Evolutionary conservation across 306 rosid species (phyloP), one percentile per base, ranked within the genome.

Genomic region (Cajanus cajan): DNA sequence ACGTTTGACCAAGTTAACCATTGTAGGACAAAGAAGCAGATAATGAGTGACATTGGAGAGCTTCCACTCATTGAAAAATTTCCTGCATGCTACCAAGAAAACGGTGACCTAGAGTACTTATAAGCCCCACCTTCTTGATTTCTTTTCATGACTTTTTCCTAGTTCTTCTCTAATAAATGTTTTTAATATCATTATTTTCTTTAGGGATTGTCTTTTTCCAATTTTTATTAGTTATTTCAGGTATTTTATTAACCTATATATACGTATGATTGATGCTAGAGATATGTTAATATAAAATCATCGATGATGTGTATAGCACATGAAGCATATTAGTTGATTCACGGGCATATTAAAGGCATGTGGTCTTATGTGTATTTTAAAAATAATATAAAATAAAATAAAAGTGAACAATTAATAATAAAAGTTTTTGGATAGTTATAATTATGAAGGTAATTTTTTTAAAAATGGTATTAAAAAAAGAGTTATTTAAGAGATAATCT

Each of bases 1-100:
- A 66, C 54, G 19, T 6, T 33, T 44, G 76, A 44, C 31, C 77
- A 59, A 57, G 82, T 65, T 76, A 76, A 45, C 43, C 47, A 10
- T 18, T 76, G 66, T 33, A 61, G 14, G 11, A 61, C 73, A 13
- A 59, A 50, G 61, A 76, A 37, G 50, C 47, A 57, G 4, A n/a
- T 22, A 74, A 57, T 45, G 55, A 54, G 61, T 18, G 61, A 54
- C 18, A 58, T 11, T 24, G 37, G 2, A 25, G 18, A 58, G 18
- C 64, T 22, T 3, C 15, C 11, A 21, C 34, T 34, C 34, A 22
- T 22, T 55, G n/a, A 55, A 55, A 55, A 55, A 22, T 22, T 36
- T n/a, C 5, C n/a, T n/a, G n/a, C n/a, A 8, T 24, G 10, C 37
- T 36, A 68, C 12, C 34, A 6, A 58, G 43, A 21, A 18, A 72